Conservation (phyloP, 352 stramenopile genomes). For the Achlya hypogyna region DNA sequence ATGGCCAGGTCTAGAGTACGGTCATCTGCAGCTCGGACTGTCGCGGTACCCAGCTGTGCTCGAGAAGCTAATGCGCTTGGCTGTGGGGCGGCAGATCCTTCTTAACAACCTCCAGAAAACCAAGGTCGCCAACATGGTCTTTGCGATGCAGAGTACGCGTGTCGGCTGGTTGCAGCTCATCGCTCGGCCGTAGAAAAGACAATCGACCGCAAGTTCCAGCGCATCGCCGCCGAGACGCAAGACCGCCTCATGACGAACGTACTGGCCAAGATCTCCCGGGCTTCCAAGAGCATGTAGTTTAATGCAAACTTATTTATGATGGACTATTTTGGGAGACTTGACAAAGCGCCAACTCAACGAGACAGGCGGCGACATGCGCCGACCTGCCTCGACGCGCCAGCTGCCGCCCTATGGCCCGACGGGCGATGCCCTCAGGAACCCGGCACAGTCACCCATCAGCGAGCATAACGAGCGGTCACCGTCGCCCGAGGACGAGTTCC, state of each 20-base stretch:
- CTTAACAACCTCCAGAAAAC: background rate
- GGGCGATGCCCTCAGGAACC: too few species aligned
- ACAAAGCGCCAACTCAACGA: too few species aligned
- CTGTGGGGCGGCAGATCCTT: background rate
- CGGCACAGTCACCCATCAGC: too few species aligned
- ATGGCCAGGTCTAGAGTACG: background rate
- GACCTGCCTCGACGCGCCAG: too few species aligned
- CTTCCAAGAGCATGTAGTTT: background rate
- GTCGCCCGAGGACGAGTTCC: too few species aligned
- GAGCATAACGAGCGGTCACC: too few species aligned
- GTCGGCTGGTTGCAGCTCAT: background rate
- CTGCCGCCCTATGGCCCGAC: too few species aligned
- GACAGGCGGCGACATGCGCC: too few species aligned
- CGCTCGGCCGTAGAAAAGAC: background rate
- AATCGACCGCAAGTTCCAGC: background rate
- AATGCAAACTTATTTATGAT: background rate
- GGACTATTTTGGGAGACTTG: too few species aligned
- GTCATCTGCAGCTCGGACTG: background rate
- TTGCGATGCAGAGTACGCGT: background rate
- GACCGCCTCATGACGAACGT: background rate
- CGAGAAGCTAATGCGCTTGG: background rate
- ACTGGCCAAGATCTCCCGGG: background rate
- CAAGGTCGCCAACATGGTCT: constrained; percentile 1
- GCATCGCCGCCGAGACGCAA: background rate
- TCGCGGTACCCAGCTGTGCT: background rate